A percentile compares a stretch with the other conserved stretches of the same genome.
Evolutionary conservation across 2,329 filamentous ascomycete species (phyloP).

Genomic region (Venturia pyrina): DNA sequence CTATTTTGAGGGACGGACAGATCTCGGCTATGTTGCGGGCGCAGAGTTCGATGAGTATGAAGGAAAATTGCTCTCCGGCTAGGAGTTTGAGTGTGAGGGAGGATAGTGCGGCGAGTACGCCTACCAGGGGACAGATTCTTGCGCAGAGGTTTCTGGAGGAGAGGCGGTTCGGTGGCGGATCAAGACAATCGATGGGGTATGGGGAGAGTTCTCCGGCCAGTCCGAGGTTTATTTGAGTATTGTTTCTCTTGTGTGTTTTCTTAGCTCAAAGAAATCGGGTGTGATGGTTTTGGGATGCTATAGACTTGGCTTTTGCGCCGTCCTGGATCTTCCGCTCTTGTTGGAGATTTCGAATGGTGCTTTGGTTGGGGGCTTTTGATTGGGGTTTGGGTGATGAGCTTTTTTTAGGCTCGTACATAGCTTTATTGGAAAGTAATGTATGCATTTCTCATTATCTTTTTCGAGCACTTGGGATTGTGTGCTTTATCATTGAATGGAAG

Average conservation of each 20-base stretch:
- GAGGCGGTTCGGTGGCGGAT: not conserved
- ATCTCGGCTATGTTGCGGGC: not conserved
- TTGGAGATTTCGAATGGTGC: not conserved
- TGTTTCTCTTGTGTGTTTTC: not conserved
- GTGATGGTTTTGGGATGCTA: not conserved
- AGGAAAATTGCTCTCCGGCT: not conserved
- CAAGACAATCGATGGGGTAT: not conserved
- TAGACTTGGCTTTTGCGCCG: not conserved
- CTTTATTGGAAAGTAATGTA: slow-evolving; percentile 6
- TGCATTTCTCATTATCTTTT: not conserved
- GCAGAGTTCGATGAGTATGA: not conserved
- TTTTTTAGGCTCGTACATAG: not conserved
- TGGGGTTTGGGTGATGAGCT: not conserved
- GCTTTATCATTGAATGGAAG: no score
- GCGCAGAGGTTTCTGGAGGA: slow-evolving; percentile 1
- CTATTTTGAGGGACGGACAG: not conserved
- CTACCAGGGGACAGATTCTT: not conserved
- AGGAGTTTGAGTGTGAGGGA: not conserved
- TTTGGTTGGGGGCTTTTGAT: not conserved
- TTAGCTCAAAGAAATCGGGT: not conserved
- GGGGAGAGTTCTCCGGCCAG: not conserved
- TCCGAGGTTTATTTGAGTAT: slow-evolving; percentile 4
- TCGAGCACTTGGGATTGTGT: no score
- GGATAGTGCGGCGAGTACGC: not conserved
- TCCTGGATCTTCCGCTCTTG: not conserved